Conservation (phyloP, 129 eudicot species). For the Deinandra increscens region DNA sequence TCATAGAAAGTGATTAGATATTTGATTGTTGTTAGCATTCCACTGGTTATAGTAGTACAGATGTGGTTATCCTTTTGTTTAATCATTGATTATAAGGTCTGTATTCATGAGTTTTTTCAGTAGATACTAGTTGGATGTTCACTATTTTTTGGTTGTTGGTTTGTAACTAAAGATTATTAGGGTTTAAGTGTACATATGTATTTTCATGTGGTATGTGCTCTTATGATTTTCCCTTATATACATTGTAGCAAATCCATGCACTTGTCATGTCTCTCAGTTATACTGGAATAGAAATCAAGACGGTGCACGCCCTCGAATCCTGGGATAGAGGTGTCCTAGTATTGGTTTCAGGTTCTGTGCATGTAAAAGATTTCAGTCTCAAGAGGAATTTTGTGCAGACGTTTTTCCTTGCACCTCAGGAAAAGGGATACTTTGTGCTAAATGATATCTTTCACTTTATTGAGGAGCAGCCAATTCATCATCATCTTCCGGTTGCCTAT, state of each 20-base stretch:
- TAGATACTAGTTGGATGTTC: background rate
- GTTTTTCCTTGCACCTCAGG: conserved; percentile 89
- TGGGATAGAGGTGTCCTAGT: conserved; percentile 84
- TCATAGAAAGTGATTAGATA: conserved; percentile 4
- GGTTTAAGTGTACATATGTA: background rate
- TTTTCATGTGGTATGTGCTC: conserved; percentile 8
- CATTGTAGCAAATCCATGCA: conserved; percentile 74
- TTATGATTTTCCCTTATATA: background rate
- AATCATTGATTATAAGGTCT: background rate
- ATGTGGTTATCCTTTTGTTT: background rate
- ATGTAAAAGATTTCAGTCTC: conserved; percentile 45
- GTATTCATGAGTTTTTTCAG: background rate
- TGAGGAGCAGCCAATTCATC: conserved; percentile 70
- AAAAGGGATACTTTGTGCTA: conserved; percentile 77
- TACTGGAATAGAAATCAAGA: conserved; percentile 71
- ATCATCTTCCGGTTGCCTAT: conserved; percentile 62
- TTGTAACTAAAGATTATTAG: background rate
- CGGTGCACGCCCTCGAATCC: conserved; percentile 73
- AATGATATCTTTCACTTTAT: conserved; percentile 82
- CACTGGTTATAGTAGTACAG: background rate
- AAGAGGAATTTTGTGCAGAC: conserved; percentile 78
- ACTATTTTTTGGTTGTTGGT: background rate
- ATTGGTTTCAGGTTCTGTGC: conserved; percentile 74
- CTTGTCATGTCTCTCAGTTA: conserved; percentile 71
- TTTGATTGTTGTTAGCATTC: background rate